Percentiles rank a stretch among this genome's conserved stretches.
Evolutionary conservation across 495 filamentous ascomycete species (phyloP).

Genomic region (Beverwykella pulmonaria): DNA sequence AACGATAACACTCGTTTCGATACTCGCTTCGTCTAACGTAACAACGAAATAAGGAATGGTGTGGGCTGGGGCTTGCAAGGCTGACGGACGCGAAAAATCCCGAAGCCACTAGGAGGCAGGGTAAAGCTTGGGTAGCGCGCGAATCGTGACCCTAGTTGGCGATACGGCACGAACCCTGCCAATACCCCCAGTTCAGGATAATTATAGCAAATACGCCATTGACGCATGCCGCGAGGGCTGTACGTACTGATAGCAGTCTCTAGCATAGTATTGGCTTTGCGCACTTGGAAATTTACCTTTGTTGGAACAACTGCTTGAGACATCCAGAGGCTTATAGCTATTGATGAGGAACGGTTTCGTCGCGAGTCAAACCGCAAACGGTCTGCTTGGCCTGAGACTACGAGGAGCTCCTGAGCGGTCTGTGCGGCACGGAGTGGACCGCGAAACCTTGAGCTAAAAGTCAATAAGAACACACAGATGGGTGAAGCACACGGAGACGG

Average conservation of each 20-base stretch:
- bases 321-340: background rate
- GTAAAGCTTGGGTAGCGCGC: slow-evolving; percentile 30
- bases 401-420: background rate
- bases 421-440: background rate
- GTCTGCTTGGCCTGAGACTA: background rate
- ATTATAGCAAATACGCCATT: slow-evolving; percentile 28
- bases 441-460: too few species aligned
- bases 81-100: slow-evolving; percentile 25
- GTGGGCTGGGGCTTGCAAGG: slow-evolving; percentile 10
- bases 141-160: slow-evolving; percentile 18
- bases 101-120: slow-evolving; percentile 16
- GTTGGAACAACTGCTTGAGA: background rate
- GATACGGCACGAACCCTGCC: background rate
- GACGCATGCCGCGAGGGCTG: slow-evolving; percentile 29
- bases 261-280: background rate
- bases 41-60: slow-evolving; percentile 13
- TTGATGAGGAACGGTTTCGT: background rate
- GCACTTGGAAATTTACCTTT: background rate
- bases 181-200: slow-evolving; percentile 15
- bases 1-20: background rate
- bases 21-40: slow-evolving; percentile 13
- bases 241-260: background rate
- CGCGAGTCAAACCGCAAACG: background rate
- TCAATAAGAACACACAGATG: too few species aligned
- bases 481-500: too few species aligned